phyloP scores from a whole-genome alignment of 495 filamentous ascomycete species.

The Daldinia bambusicola region DNA sequence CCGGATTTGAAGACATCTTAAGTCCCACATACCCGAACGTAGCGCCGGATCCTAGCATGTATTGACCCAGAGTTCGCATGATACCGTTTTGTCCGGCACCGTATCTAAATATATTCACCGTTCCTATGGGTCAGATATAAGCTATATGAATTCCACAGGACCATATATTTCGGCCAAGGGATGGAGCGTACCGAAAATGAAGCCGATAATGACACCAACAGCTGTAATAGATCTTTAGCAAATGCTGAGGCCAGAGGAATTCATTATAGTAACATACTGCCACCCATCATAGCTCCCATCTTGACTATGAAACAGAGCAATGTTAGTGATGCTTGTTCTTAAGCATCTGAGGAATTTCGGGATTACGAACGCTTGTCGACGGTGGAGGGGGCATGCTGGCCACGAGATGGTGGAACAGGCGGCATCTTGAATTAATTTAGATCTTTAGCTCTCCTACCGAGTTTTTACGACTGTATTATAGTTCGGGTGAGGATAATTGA shows the following conservation, averaged over 20 bases:
- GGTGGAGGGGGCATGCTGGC: conserved; percentile 74
- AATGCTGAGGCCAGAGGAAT: background rate
- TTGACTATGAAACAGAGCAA: conserved; percentile 71
- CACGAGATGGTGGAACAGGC: conserved; percentile 55
- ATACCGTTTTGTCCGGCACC: conserved; percentile 93
- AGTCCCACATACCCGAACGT: conserved; percentile 83
- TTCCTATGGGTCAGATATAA: conserved; percentile 65
- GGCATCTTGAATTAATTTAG: conserved; percentile 53
- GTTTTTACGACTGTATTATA: background rate
- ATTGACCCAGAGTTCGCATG: conserved; percentile 92
- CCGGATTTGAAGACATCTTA: background rate
- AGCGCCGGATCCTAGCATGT: conserved; percentile 95
- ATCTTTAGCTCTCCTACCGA: background rate
- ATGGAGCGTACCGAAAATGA: conserved; percentile 82
- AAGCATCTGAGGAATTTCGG: conserved; percentile 6
- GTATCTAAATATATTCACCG: conserved; percentile 92
- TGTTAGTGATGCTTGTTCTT: conserved; percentile 50
- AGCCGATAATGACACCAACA: conserved; percentile 94
- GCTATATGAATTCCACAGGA: background rate
- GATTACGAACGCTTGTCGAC: conserved; percentile 86
- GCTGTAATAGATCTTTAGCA: conserved; percentile 62
- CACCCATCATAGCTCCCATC: conserved; percentile 98
- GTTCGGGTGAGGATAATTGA: background rate
- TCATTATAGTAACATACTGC: conserved; percentile 70
- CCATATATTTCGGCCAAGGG: background rate